These are phyloP conservation scores for Chlamydomonas reinhardtii DNA, from an alignment of 163 green algal genomes.

Conservation along the genomic window DNA sequence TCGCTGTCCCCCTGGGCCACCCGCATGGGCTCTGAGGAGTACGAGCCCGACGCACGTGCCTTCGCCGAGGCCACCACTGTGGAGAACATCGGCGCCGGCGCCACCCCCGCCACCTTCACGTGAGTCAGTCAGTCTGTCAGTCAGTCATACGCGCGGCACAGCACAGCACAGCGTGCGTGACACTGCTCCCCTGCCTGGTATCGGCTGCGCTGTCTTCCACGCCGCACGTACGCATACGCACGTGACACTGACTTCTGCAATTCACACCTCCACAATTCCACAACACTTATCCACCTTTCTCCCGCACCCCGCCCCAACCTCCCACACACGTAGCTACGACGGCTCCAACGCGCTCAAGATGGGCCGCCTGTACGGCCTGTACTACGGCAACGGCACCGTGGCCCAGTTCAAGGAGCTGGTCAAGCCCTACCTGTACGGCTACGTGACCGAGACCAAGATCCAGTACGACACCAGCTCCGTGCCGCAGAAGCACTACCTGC, in stretches of 20 bases:
- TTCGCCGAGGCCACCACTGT: neutral
- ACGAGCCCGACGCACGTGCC: conserved; percentile 68
- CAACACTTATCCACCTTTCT: too few relatives aligned
- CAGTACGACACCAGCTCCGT: conserved; percentile 9
- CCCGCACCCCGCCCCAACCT: too few relatives aligned
- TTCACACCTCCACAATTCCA: too few relatives aligned
- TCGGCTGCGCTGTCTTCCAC: too few relatives aligned
- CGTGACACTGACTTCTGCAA: too few relatives aligned
- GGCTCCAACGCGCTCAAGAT: conserved; percentile 47
- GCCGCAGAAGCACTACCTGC: conserved; percentile 69
- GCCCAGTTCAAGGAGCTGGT: conserved; percentile 28
- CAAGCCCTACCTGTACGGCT: conserved; percentile 57
- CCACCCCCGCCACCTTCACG: conserved; percentile 5
- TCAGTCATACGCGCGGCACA: too few relatives aligned
- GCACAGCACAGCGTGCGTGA: too few relatives aligned
- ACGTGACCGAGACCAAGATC: conserved; percentile 27
- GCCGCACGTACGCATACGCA: too few relatives aligned
- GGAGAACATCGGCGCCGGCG: conserved; percentile 36
- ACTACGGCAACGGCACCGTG: conserved; percentile 28
- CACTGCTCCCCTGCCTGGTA: too few relatives aligned
- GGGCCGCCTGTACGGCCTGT: conserved; percentile 57
- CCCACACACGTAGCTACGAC: conserved; percentile 18
- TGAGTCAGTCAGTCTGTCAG: neutral
- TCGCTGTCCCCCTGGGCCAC: conserved; percentile 59
- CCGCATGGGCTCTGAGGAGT: conserved; percentile 72